phyloP scores from a whole-genome alignment of 495 filamentous ascomycete species.

The Tuber umbilicatum region DNA sequence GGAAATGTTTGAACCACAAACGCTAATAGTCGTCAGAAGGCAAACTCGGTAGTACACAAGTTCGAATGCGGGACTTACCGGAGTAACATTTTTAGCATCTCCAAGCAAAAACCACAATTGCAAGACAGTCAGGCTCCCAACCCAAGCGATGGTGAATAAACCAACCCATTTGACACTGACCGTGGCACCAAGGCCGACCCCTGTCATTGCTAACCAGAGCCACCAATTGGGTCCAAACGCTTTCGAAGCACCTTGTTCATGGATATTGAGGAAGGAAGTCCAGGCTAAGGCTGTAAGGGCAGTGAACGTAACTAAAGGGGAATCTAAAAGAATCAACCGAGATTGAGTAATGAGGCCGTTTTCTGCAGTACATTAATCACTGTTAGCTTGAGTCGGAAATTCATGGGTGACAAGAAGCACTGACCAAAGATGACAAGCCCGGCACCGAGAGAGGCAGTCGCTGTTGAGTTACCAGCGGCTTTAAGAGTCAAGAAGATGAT shows the following conservation, averaged over 20 bases:
- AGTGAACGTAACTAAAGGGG: conserved; percentile 87
- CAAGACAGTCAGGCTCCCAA: conserved; percentile 79
- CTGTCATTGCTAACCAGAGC: conserved; percentile 91
- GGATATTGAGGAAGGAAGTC: conserved; percentile 90
- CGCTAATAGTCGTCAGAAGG: conserved; percentile 48
- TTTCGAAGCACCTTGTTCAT: conserved; percentile 79
- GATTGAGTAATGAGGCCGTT: conserved; percentile 93
- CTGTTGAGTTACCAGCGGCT: conserved; percentile 79
- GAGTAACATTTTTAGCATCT: conserved; percentile 73
- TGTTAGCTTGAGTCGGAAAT: conserved; percentile 22
- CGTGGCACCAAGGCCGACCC: conserved; percentile 80
- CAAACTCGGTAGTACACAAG: background rate
- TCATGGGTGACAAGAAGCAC: conserved; percentile 20
- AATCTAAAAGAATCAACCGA: conserved; percentile 90
- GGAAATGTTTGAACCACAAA: conserved; percentile 89
- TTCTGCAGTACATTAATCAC: conserved; percentile 51
- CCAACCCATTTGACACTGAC: conserved; percentile 98
- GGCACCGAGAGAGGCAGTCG: conserved; percentile 72
- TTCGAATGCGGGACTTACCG: conserved; percentile 46
- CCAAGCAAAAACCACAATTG: conserved; percentile 94
- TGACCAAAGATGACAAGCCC: conserved; percentile 83
- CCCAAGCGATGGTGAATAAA: conserved; percentile 97
- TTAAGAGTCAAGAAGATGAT: conserved; percentile 93
- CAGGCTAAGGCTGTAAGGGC: conserved; percentile 86
- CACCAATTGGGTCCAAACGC: conserved; percentile 90